Conservation (phyloP, 306 rosid genomes). For the Quillaja saponaria region DNA sequence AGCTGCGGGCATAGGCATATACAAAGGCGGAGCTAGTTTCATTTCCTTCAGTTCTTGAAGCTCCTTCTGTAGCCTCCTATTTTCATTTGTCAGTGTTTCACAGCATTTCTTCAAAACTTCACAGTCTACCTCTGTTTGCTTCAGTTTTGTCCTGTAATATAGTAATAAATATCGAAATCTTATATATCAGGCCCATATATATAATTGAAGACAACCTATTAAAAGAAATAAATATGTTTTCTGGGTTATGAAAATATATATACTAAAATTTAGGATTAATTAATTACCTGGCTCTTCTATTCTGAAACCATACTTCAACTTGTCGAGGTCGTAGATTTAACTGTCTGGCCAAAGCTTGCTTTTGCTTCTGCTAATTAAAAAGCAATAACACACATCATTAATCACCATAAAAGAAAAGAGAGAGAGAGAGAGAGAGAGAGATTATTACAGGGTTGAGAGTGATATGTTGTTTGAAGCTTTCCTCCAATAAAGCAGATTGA, state of each 20-base stretch:
- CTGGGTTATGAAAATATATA: too few species aligned
- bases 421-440: conserved; percentile 17
- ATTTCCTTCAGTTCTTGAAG: conserved; percentile 77
- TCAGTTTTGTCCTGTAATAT: conserved; percentile 77
- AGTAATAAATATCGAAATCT: not conserved
- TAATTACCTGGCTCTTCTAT: conserved; percentile 86
- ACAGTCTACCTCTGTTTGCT: conserved; percentile 93
- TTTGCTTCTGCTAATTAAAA: conserved; percentile 69
- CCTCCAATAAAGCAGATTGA: conserved; percentile 84
- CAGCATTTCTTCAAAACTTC: conserved; percentile 93
- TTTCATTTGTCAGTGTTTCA: conserved; percentile 85
- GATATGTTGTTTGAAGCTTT: conserved; percentile 94
- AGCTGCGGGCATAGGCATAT: conserved; percentile 92
- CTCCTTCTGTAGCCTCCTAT: conserved; percentile 77
- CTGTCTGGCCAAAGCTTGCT: conserved; percentile 86
- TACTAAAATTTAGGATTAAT: too few species aligned
- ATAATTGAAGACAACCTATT: too few species aligned
- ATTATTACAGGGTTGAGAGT: conserved; percentile 86
- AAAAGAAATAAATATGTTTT: too few species aligned
- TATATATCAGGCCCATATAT: not conserved
- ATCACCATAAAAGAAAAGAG: not conserved
- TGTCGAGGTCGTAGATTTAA: conserved; percentile 78
- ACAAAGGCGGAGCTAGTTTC: conserved; percentile 62
- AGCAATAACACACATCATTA: not conserved
- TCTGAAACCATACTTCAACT: conserved; percentile 99